Evolutionary conservation across 495 filamentous ascomycete genomes (phyloP).

Genomic region (Baudoinia panamericana): DNA sequence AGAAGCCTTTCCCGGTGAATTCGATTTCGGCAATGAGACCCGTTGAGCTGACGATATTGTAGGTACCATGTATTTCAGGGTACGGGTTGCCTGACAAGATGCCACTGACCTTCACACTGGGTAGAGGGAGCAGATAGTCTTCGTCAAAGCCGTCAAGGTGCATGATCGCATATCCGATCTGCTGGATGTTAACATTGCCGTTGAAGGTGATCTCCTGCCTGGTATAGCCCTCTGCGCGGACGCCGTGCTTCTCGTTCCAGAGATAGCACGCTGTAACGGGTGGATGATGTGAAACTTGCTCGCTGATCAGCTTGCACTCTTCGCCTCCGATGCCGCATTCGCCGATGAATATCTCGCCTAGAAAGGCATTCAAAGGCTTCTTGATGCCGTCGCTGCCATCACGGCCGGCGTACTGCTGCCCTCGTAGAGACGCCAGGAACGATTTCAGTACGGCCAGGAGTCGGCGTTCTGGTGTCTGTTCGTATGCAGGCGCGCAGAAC

Average conservation of each 20-base stretch:
- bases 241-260: slow-evolving; percentile 23
- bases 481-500: slow-evolving; percentile 23
- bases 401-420: slow-evolving; percentile 25
- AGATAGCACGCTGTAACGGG: slow-evolving; percentile 27
- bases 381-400: slow-evolving; percentile 21
- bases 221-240: slow-evolving; percentile 24
- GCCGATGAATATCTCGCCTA: slow-evolving; percentile 26
- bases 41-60: slow-evolving; percentile 26
- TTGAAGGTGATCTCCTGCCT: slow-evolving; percentile 26
- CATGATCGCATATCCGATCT: slow-evolving; percentile 25
- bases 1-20: slow-evolving; percentile 30
- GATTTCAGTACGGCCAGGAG: slow-evolving; percentile 24
- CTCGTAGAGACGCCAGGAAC: slow-evolving; percentile 21
- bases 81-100: slow-evolving; percentile 34
- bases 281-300: slow-evolving; percentile 27
- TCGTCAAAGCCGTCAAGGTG: slow-evolving; percentile 38
- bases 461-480: slow-evolving; percentile 13
- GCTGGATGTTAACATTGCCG: slow-evolving; percentile 25
- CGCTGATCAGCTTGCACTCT: slow-evolving; percentile 20
- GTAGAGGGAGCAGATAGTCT: slow-evolving; percentile 37
- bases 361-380: slow-evolving; percentile 28
- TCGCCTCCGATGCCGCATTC: slow-evolving; percentile 8
- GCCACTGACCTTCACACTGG: slow-evolving; percentile 34
- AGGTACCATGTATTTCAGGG: slow-evolving; percentile 28
- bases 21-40: slow-evolving; percentile 30